phyloP scores from a whole-genome alignment of 2,329 filamentous ascomycete genomes.

The Nemania abortiva region DNA sequence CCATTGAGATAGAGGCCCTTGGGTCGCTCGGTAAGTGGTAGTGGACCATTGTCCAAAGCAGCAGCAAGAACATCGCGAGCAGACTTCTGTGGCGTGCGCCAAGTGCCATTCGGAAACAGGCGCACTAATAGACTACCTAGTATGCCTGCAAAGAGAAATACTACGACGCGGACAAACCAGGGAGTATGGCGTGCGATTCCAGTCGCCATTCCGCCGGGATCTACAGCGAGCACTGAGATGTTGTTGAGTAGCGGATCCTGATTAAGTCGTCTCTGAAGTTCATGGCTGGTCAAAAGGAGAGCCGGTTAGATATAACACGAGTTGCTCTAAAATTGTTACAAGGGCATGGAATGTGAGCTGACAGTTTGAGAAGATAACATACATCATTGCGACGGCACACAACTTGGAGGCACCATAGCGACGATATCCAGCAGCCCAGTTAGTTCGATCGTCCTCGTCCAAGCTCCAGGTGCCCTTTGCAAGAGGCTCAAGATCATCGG shows the following conservation, averaged over 20 bases:
- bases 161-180: neutral
- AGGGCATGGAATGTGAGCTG: too few relatives aligned
- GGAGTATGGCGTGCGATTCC: neutral
- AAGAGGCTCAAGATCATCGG: neutral
- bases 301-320: too few relatives aligned
- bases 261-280: slow-evolving; percentile 5
- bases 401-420: slow-evolving; percentile 8
- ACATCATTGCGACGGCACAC: neutral
- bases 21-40: neutral
- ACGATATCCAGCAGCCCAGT: neutral
- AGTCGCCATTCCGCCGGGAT: neutral
- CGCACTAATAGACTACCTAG: neutral
- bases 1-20: neutral
- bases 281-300: neutral
- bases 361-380: neutral
- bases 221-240: neutral
- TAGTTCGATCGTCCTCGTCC: neutral
- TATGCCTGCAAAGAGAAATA: neutral
- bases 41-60: neutral
- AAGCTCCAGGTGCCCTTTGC: neutral
- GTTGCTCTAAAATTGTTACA: too few relatives aligned
- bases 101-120: neutral
- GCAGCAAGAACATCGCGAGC: neutral
- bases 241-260: neutral
- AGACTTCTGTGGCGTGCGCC: neutral